phyloP scores from a whole-genome alignment of 495 filamentous ascomycete species.

The Aspergillus cavernicola region DNA sequence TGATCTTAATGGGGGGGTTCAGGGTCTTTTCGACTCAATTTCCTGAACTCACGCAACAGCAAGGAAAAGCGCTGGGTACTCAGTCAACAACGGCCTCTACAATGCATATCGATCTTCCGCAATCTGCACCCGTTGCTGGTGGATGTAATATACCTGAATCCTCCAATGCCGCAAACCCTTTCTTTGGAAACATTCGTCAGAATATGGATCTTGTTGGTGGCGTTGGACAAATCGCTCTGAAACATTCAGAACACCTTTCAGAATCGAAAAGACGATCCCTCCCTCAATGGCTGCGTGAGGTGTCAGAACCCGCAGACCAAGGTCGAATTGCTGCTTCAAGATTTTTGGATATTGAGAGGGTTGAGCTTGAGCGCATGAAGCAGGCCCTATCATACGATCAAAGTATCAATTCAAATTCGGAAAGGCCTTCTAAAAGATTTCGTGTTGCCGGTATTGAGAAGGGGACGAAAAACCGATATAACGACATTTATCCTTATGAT shows the following conservation, averaged over 20 bases:
- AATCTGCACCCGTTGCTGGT: constrained; percentile 72
- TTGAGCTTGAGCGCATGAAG: constrained; percentile 86
- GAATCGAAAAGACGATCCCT: constrained; percentile 43
- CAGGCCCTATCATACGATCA: constrained; percentile 71
- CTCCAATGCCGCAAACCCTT: constrained; percentile 71
- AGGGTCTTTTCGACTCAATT: constrained; percentile 47
- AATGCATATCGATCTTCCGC: constrained; percentile 47
- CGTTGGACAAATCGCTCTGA: constrained; percentile 83
- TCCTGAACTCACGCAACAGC: constrained; percentile 39
- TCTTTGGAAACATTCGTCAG: constrained; percentile 94
- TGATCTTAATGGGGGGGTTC: constrained; percentile 64
- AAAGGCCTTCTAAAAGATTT: constrained; percentile 29
- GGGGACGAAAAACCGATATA: constrained; percentile 92
- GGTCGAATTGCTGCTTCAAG: constrained; percentile 78
- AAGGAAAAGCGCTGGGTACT: constrained; percentile 15
- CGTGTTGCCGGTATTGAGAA: constrained; percentile 89
- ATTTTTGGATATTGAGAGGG: constrained; percentile 79
- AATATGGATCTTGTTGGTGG: constrained; percentile 95
- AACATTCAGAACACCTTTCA: constrained; percentile 58
- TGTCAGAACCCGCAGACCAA: constrained; percentile 60
- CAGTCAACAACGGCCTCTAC: constrained; percentile 43
- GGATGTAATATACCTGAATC: constrained; percentile 78
- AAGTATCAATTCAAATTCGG: constrained; percentile 43
- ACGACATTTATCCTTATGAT: constrained; percentile 96
- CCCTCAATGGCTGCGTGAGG: constrained; percentile 73